phyloP scores from a whole-genome alignment of 441 rosid genomes.

The Melastoma candidum region DNA sequence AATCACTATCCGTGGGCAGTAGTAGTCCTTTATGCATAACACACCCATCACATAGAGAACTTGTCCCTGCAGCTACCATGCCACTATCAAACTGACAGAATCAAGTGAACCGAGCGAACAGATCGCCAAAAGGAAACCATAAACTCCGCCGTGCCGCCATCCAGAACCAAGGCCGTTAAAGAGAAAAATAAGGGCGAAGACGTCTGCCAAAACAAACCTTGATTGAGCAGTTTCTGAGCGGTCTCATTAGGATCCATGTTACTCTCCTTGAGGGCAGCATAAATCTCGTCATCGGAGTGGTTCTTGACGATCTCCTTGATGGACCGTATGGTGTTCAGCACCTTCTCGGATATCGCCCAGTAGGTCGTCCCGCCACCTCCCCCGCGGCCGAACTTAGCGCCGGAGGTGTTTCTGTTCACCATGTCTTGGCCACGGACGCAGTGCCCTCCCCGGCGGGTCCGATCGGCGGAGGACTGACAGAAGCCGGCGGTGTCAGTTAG shows the following conservation, averaged over 20 bases:
- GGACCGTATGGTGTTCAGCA: slow-evolving; percentile 25
- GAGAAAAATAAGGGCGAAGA: background rate
- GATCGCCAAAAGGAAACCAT: too few species aligned
- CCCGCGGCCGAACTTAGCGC: too few species aligned
- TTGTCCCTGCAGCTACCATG: too few species aligned
- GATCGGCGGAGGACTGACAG: background rate
- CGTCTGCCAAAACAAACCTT: slow-evolving; percentile 25
- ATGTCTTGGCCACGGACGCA: too few species aligned
- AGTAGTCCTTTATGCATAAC: too few species aligned
- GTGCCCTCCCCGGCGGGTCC: too few species aligned
- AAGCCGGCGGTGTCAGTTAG: background rate
- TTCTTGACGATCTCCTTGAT: slow-evolving; percentile 34
- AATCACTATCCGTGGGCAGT: too few species aligned
- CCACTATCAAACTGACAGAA: too few species aligned
- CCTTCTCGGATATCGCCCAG: slow-evolving; percentile 16
- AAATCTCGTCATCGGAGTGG: slow-evolving; percentile 43
- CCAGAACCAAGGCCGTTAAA: background rate
- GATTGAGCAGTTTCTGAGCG: slow-evolving; percentile 47
- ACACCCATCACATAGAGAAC: too few species aligned
- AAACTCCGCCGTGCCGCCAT: background rate
- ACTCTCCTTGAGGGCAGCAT: slow-evolving; percentile 38
- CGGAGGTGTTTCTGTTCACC: too few species aligned
- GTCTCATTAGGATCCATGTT: slow-evolving; percentile 58
- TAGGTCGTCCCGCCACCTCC: too few species aligned
- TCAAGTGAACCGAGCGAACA: too few species aligned